phyloP scores from a whole-genome alignment of 306 rosid genomes.

The Myrica gale region DNA sequence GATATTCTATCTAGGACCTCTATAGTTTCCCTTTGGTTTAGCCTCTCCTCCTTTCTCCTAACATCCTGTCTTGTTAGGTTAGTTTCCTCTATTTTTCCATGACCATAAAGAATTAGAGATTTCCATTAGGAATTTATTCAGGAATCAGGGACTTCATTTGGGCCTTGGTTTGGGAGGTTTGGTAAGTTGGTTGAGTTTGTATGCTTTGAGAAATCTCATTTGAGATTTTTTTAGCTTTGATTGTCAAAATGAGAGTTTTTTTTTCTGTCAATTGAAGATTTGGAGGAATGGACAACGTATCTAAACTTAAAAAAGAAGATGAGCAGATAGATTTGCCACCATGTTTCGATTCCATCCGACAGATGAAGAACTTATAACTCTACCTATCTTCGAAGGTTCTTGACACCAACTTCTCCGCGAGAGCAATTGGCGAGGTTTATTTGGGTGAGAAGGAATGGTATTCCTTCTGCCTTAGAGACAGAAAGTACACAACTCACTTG shows the following conservation, averaged over 20 bases:
- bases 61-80: not conserved
- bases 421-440: constrained; percentile 75
- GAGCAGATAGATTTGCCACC: constrained; percentile 63
- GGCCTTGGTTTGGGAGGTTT: not conserved
- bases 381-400: constrained; percentile 67
- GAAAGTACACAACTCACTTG: constrained; percentile 76
- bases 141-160: not conserved
- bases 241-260: constrained; percentile 20
- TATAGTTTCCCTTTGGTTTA: not conserved
- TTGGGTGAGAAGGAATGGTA: constrained; percentile 89
- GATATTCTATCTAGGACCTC: not conserved
- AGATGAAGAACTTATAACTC: constrained; percentile 78
- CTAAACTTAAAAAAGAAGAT: constrained; percentile 30
- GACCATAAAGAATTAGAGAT: not conserved
- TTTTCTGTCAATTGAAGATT: not conserved
- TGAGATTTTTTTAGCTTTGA: not conserved
- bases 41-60: too few species aligned
- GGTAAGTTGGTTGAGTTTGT: too few species aligned
- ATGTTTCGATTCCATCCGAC: constrained; percentile 89
- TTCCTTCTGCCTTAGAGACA: constrained; percentile 71
- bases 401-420: constrained; percentile 44
- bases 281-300: constrained; percentile 47
- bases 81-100: not conserved
- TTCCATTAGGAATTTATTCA: not conserved
- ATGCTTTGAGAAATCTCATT: too few species aligned